Percentiles rank a stretch among this genome's conserved stretches.
Conservation (phyloP, 345 rosid genomes). For the Mangifera indica region DNA sequence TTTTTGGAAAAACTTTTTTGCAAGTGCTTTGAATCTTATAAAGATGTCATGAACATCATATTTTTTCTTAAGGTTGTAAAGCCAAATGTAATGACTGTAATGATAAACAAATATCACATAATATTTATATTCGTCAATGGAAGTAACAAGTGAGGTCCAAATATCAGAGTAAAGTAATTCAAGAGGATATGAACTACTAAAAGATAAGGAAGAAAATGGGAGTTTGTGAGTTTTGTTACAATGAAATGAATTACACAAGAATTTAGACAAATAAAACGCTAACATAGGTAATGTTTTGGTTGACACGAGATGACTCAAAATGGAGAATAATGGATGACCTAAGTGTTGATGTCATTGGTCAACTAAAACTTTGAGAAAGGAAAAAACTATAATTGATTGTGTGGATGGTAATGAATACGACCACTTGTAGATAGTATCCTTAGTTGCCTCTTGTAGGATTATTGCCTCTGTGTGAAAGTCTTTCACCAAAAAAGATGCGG, state of each 20-base stretch:
- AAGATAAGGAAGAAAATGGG: neutral
- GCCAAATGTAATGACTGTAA: neutral
- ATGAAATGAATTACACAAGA: neutral
- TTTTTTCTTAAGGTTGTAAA: neutral
- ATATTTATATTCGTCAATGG: neutral
- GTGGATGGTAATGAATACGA: no score
- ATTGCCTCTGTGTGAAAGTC: slow-evolving; percentile 5
- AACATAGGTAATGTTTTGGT: neutral
- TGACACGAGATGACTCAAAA: neutral
- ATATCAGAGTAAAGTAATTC: slow-evolving; percentile 4
- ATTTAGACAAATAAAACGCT: neutral
- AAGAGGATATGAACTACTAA: neutral
- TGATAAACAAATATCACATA: neutral
- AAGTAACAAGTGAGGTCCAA: neutral
- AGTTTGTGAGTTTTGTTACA: slow-evolving; percentile 2
- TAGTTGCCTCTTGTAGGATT: neutral
- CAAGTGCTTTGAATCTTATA: neutral
- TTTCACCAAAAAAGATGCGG: slow-evolving; percentile 6
- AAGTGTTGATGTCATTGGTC: slow-evolving; percentile 1
- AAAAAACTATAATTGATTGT: neutral
- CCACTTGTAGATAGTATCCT: slow-evolving; percentile 12
- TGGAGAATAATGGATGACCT: neutral
- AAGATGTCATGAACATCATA: neutral
- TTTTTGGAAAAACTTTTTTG: neutral
- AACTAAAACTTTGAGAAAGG: neutral